Evolutionary conservation across 108 stramenopile genomes (phyloP).

Genomic region (Skeletonema potamos): DNA sequence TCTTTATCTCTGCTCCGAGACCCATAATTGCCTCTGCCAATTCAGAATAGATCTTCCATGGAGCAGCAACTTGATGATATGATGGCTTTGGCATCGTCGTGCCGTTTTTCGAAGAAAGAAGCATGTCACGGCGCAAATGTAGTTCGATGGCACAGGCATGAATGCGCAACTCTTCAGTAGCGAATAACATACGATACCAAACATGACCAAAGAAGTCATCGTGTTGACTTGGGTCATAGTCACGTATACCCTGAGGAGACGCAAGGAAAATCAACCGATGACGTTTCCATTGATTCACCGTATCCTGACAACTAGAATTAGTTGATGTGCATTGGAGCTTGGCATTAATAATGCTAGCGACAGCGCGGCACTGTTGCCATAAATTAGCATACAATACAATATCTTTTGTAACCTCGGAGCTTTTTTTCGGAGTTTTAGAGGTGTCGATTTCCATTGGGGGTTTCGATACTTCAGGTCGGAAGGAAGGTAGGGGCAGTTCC

Average conservation of each 20-base stretch:
- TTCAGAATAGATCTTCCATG: slow-evolving; percentile 65
- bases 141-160: slow-evolving; percentile 22
- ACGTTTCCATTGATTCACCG: slow-evolving; percentile 63
- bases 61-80: slow-evolving; percentile 21
- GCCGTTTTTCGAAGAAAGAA: neutral
- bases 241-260: slow-evolving; percentile 22
- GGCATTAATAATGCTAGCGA: slow-evolving; percentile 72
- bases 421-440: slow-evolving; percentile 11
- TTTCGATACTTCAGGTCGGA: neutral
- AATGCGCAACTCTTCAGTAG: slow-evolving; percentile 10
- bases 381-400: slow-evolving; percentile 15
- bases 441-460: slow-evolving; percentile 7
- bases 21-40: slow-evolving; percentile 65
- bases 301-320: slow-evolving; percentile 1
- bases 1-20: slow-evolving; percentile 46
- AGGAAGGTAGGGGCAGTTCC: slow-evolving; percentile 17
- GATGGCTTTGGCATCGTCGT: slow-evolving; percentile 1
- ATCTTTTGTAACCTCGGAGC: slow-evolving; percentile 6
- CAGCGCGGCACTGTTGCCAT: slow-evolving; percentile 66
- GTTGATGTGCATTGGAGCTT: slow-evolving; percentile 49
- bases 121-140: slow-evolving; percentile 23
- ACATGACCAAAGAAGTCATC: slow-evolving; percentile 31
- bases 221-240: slow-evolving; percentile 13
- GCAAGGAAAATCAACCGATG: slow-evolving; percentile 50
- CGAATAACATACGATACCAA: slow-evolving; percentile 33